Evolutionary conservation across 2,329 filamentous ascomycete genomes (phyloP), one percentile per base, ranked within the genome.

Genomic region (Botrytis fabae): DNA sequence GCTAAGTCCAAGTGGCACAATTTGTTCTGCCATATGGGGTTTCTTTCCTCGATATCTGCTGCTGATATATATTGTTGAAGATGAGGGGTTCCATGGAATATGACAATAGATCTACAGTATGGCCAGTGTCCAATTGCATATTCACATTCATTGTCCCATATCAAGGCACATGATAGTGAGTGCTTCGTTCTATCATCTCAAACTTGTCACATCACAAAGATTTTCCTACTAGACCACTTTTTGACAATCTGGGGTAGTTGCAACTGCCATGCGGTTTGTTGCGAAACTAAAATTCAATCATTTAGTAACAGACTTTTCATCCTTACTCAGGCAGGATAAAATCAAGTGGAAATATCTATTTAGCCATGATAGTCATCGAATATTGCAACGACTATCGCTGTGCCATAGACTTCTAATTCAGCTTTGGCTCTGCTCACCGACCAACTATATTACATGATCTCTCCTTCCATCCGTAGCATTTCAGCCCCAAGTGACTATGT

Each of bases 341-440:
- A n/a, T n/a, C 2, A 14, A n/a, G 22, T 10, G 25, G 14, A 10
- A n/a, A 51, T 51, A 3, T 7, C 12, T 25, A 54, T 54, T 54
- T 1, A n/a, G 25, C 48, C 12, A 51, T 7, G n/a, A n/a, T 16
- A 2, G 5, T 14, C 0, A 2, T 54, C 25, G 25, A 6, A 12
- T 7, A 14, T 54, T 54, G 25, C 25, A 54, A 54, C 1, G 48
- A n/a, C 48, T n/a, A 2, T 3, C 48, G 48, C 25, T 16, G 25
- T 2, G 12, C 6, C 6, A 6, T 54, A 6, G 48, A 12, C 48
- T n/a, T 6, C 25, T n/a, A 4, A n/a, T 1, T 54, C 14, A 12
- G 5, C 25, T n/a, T 16, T 54, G 2, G 48, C 25, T n/a, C 48
- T 16, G 12, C 16, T 54, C 48, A 54, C n/a, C 48, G n/a, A 54